phyloP scores from a whole-genome alignment of 169 alveolate genomes.

The Plasmodium berghei region DNA sequence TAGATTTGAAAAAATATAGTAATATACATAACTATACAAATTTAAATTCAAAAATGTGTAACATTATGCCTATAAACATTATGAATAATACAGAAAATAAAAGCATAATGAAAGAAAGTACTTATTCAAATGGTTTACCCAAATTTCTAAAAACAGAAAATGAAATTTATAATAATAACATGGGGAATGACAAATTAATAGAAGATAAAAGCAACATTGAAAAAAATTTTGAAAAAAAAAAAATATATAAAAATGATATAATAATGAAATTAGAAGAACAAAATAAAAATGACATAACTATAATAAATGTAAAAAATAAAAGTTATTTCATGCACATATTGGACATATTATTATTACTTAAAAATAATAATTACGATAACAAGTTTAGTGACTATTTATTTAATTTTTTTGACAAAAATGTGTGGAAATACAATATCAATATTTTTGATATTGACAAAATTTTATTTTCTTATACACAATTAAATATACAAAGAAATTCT shows the following conservation, averaged over 20 bases:
- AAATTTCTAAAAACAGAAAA: neutral
- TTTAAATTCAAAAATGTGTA: too few species aligned
- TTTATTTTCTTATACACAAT: conserved; percentile 25
- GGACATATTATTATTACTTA: conserved; percentile 32
- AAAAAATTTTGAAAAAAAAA: neutral
- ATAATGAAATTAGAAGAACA: neutral
- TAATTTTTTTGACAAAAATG: conserved; percentile 19
- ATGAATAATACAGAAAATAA: neutral
- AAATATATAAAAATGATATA: neutral
- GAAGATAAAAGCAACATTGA: neutral
- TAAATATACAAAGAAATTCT: conserved; percentile 10
- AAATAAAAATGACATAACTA: neutral
- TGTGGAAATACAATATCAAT: conserved; percentile 25
- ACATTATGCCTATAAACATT: neutral
- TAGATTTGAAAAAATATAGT: neutral
- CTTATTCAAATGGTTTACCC: neutral
- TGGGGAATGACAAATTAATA: too few species aligned
- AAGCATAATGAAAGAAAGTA: neutral
- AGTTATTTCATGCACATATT: conserved; percentile 37
- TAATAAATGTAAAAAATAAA: conserved; percentile 5
- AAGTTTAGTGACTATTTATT: conserved; percentile 16
- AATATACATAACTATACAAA: neutral
- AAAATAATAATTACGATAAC: neutral
- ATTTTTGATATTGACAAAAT: conserved; percentile 64
- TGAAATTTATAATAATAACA: neutral